Base-by-base conservation (phyloP, 345 rosid genomes). In the Eucalyptus sideroxylon region DNA sequence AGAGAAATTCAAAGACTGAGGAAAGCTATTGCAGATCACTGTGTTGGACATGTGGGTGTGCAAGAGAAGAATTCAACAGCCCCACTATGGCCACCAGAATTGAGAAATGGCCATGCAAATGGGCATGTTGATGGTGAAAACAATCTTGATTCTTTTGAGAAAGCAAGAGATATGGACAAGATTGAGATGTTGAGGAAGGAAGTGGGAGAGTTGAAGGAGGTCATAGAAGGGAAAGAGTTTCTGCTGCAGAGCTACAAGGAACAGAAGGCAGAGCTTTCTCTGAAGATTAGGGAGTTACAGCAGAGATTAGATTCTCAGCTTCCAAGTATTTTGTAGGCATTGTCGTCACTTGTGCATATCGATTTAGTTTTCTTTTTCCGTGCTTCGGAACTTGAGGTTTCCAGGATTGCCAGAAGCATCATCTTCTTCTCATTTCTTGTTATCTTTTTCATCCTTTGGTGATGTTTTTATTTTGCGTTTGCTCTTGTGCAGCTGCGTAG, bases 311-410 rank as follows among this genome's bases (percentile, higher is more conserved):
- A 96, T 89, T 93, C 91, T 44, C 99, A 96, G 93, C 94, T 98
- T n/a, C 99, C 98, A 31, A 93, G 93, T 90, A 96, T 98, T 92
- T 97, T 97, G 95, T 98, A 98, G 98, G 93, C 91, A 67, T n/a
- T n/a, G 37, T 89, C 93, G 93, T 95, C 91, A 87, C 90, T 87
- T 96, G 98, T 96, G 97, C 91, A 97, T 94, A 87, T 96, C 5
- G 3, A 47, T 21, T 40, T 77, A 21, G 45, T 77, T 77, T 77
- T 77, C 85, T 77, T 77, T 77, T 40, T 77, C 85, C 9, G 16
- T 77, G 47, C 85, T 40, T 77, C 47, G 30, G 85, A 77, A 77
- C 26, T 77, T 40, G 16, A 77, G 83, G 83, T 77, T 77, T 77
- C 47, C 83, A 77, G 47, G 85, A 77, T 77, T 77, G 85, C 85